A percentile compares a stretch with the other conserved stretches of the same genome.
Conservation (phyloP, 495 filamentous ascomycete species). For the Opeltia flavorubescens region DNA sequence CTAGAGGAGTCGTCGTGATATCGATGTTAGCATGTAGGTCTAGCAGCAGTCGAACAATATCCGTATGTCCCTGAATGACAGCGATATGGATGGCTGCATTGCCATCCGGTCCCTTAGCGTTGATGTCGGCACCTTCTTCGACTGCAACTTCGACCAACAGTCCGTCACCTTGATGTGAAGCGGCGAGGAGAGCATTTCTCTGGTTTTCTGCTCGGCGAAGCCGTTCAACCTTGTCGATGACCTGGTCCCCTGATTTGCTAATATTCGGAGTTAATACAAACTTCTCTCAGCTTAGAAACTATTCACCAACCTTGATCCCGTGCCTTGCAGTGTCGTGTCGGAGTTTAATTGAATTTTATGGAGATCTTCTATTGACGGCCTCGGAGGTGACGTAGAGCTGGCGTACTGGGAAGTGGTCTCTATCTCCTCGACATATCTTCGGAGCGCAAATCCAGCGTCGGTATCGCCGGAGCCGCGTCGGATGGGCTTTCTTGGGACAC, state of each 20-base stretch:
- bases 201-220: conserved; percentile 7
- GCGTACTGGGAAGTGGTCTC: neutral
- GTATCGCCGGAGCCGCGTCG: neutral
- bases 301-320: neutral
- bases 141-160: conserved; percentile 24
- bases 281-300: neutral
- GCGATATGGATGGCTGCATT: conserved; percentile 28
- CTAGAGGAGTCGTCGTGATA: neutral
- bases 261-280: neutral
- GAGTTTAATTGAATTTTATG: neutral
- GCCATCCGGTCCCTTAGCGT: conserved; percentile 19
- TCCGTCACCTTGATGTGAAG: conserved; percentile 22
- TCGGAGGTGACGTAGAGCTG: conserved; percentile 3
- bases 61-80: conserved; percentile 20
- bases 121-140: conserved; percentile 19
- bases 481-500: neutral
- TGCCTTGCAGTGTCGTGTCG: neutral
- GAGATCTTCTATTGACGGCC: neutral
- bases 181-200: conserved; percentile 16
- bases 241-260: neutral
- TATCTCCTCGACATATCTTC: conserved; percentile 1
- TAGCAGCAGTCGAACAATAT: conserved; percentile 18
- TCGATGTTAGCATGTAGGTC: conserved; percentile 19
- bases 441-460: conserved; percentile 2
- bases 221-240: neutral